phyloP scores from a whole-genome alignment of 495 filamentous ascomycete species.

The Xylaria curta region DNA sequence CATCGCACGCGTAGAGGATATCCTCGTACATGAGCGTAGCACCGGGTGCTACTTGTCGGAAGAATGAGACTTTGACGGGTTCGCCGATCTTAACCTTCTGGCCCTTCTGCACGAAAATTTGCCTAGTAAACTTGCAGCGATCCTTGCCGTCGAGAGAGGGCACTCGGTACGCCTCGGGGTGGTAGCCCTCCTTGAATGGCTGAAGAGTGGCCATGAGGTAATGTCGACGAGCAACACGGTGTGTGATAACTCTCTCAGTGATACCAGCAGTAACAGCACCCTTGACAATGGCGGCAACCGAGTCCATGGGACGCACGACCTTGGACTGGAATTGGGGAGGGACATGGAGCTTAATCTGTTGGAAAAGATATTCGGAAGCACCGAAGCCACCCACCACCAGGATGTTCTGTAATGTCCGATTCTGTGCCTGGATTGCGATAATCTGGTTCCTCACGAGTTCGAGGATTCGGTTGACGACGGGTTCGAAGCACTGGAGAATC shows the following conservation, averaged over 20 bases:
- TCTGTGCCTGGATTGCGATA: slow-evolving; percentile 79
- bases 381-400: slow-evolving; percentile 77
- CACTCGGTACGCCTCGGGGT: slow-evolving; percentile 96
- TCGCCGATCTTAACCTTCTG: slow-evolving; percentile 99
- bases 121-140: slow-evolving; percentile 97
- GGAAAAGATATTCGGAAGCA: slow-evolving; percentile 79
- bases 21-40: slow-evolving; percentile 99
- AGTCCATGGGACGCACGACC: slow-evolving; percentile 80
- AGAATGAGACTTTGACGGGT: slow-evolving; percentile 98
- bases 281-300: slow-evolving; percentile 78
- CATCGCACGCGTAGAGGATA: slow-evolving; percentile 96
- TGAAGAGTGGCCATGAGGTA: slow-evolving; percentile 99
- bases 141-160: slow-evolving; percentile 96
- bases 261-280: slow-evolving; percentile 87
- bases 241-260: slow-evolving; percentile 93
- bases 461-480: slow-evolving; percentile 73
- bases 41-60: slow-evolving; percentile 95
- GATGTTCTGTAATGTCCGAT: slow-evolving; percentile 74
- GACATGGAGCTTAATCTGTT: slow-evolving; percentile 82
- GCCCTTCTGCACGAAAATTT: slow-evolving; percentile 99
- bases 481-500: slow-evolving; percentile 79
- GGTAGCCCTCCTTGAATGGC: slow-evolving; percentile 98
- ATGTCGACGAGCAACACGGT: slow-evolving; percentile 96
- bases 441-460: slow-evolving; percentile 79
- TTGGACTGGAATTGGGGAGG: slow-evolving; percentile 81